Base-by-base conservation (phyloP, 148 eudicot species). In the Rhododendron ferrugineum region DNA sequence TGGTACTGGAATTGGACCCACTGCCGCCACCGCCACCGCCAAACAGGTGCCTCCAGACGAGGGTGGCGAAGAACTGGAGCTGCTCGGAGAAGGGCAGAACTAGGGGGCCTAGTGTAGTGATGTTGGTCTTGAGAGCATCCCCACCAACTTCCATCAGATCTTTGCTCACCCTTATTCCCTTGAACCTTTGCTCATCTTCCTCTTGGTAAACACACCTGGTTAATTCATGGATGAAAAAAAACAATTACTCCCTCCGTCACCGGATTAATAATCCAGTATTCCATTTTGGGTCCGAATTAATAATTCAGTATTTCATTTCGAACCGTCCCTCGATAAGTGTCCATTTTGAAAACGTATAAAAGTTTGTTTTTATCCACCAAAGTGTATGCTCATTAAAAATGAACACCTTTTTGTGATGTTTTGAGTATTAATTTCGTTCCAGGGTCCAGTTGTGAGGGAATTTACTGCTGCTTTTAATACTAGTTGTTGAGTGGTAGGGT, bases 61-160 rank as follows among this genome's bases (percentile, higher is more conserved):
- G 90, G 15, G 95, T 92, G 14, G 88, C 84, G 88, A 97, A 95
- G 93, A 97, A 97, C 42, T 92, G 87, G 68, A 95, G 93, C 82
- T 97, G 99, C 86, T 97, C 98, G 1, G 99, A 97, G 6, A 97
- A 86, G 76, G 99, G 99, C 20, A 97, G 91, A 76, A 97, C 99
- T 13, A 97, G 88, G 1, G 99, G 99, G 20, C 99, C 97, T 1
- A 97, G 90, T 3, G 99, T 97, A 30, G 99, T 97, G 86, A 97
- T 95, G 93, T 97, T 97, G 83, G 99, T 95, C 90, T 97, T 97
- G 36, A 97, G 89, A 1, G 99, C 99, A 47, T 97, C 98, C 0
- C 95, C 99, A 0, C 99, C 98, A 11, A 97, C 89, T 79, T 93
- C 99, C 81, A 94, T 87, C 40, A 97, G 86, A 14, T 97, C 95